phyloP scores from a whole-genome alignment of 2,329 filamentous ascomycete genomes.

The Colletotrichum aenigma region DNA sequence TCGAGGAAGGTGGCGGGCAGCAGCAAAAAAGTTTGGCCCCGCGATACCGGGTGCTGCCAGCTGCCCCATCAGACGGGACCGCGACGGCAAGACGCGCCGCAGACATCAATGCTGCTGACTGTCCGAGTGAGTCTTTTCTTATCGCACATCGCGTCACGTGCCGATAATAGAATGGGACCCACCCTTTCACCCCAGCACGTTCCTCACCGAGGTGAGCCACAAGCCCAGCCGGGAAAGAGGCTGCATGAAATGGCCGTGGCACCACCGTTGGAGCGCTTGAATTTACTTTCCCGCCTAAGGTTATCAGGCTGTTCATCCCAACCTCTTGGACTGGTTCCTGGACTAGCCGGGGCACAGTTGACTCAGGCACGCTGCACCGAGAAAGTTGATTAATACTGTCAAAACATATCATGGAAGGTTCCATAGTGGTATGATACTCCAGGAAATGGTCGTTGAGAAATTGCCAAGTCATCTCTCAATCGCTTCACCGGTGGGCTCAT shows the following conservation, averaged over 20 bases:
- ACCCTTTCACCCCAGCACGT: background rate
- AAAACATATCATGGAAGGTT: background rate
- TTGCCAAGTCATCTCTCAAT: background rate
- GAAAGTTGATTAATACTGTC: background rate
- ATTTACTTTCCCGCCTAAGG: background rate
- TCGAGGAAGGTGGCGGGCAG: constrained; percentile 2
- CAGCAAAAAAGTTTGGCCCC: constrained; percentile 25
- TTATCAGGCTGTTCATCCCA: constrained; percentile 12
- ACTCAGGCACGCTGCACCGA: background rate
- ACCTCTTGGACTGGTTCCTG: background rate
- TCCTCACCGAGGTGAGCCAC: background rate
- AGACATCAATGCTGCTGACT: background rate
- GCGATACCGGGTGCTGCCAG: constrained; percentile 18
- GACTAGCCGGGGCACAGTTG: background rate
- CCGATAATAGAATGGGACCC: background rate
- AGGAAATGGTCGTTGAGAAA: background rate
- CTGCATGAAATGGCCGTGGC: background rate
- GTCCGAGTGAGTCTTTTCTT: background rate
- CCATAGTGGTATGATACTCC: background rate
- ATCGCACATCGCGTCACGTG: background rate
- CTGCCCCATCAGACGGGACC: background rate
- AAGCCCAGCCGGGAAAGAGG: background rate
- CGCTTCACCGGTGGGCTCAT: background rate
- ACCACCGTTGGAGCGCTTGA: background rate
- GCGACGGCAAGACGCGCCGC: background rate